These are phyloP conservation scores for Cylindrotheca fusiformis DNA, from an alignment of 108 stramenopile genomes.

Conservation along the genomic window DNA sequence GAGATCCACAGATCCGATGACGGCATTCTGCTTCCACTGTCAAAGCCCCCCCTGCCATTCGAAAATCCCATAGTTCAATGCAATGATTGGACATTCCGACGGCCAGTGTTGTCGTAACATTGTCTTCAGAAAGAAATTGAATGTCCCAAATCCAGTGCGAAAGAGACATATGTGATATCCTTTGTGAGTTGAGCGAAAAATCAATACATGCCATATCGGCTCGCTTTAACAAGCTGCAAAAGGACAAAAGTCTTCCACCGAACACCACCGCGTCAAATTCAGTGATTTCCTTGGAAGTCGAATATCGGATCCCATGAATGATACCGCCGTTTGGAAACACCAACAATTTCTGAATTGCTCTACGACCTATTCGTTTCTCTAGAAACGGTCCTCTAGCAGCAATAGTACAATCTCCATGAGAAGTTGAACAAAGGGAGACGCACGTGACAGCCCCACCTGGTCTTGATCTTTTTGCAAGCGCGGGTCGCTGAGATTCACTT, in stretches of 20 bases:
- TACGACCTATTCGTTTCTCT: not conserved
- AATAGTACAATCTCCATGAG: not conserved
- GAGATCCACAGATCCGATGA: constrained; percentile 25
- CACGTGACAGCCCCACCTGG: constrained; percentile 31
- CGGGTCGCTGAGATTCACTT: no score
- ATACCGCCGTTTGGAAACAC: constrained; percentile 25
- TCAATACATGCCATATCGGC: constrained; percentile 4
- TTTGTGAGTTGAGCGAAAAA: not conserved
- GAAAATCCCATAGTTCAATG: constrained; percentile 53
- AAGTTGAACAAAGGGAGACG: constrained; percentile 6
- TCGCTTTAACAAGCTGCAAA: constrained; percentile 2
- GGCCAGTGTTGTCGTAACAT: constrained; percentile 18
- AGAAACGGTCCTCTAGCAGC: constrained; percentile 5
- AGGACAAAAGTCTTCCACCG: constrained; percentile 24
- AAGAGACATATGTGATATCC: constrained; percentile 12
- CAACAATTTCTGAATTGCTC: constrained; percentile 3
- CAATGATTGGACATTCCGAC: constrained; percentile 54
- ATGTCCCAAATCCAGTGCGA: constrained; percentile 71
- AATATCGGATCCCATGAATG: constrained; percentile 25
- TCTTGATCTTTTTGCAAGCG: not conserved
- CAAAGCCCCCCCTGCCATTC: not conserved
- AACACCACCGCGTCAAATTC: constrained; percentile 22
- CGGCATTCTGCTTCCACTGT: constrained; percentile 8
- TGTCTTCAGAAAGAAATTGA: constrained; percentile 20
- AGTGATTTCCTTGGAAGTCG: not conserved